Evolutionary conservation across 2,329 filamentous ascomycete species (phyloP), one percentile per base, ranked within the genome.

Genomic region (Penicillium italicum): DNA sequence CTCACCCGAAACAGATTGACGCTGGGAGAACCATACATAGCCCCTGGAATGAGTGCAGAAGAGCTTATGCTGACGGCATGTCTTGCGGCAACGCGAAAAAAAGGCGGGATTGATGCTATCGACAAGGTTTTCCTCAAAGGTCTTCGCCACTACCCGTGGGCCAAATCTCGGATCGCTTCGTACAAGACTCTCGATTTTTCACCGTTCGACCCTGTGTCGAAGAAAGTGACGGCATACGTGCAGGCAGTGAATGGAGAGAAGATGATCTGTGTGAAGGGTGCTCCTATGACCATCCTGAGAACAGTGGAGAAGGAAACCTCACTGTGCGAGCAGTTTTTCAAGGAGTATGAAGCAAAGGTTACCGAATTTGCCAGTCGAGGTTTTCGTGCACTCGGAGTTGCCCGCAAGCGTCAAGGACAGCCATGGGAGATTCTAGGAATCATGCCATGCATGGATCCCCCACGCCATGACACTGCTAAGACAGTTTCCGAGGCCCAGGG

Each of bases 1-100:
- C 78, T 96, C 72, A 96, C 91, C 72, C 94, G 93, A 82, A 96
- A 96, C 83, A 95, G 94, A 81, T 85, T 96, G 22, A 93, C 90
- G 62, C 82, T 96, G 44, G 82, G 89, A 50, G 91, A 95, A 72
- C 91, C 91, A 55, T 96, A 87, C 80, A 90, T 86, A 37, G 88
- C 94, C 59, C 80, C 83, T 59, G 91, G 91, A 69, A 88, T 95
- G 57, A 89, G 92, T 65, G 83, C 88, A 34, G 89, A 94, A 75
- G 90, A 95, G 68, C 87, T 96, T 61, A 95, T 96, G 90, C 82
- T 95, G 63, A 94, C 90, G 78, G 91, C 91, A 69, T 95, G 91
- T 75, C 79, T 96, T 69, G 91, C 91, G 69, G 90, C 91, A 61
- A 93, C 88, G 64, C 89, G 90, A 79, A 96, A 94, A 85, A 93